These are phyloP conservation scores for Bolboschoenus planiculmis DNA, from an alignment of 176 grass and related monocot genomes.

Conservation along the genomic window DNA sequence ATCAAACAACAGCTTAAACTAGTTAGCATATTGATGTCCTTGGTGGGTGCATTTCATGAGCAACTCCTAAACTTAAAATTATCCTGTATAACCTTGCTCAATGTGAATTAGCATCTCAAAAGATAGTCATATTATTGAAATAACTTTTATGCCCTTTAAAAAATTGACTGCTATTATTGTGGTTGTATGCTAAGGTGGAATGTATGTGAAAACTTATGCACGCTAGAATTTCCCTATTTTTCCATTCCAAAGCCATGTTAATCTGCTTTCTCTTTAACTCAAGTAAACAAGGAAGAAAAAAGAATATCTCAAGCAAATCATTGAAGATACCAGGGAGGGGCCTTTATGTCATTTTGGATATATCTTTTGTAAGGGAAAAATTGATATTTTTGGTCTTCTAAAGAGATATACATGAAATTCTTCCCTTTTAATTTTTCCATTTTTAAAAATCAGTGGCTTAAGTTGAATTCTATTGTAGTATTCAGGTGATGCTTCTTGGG, in stretches of 20 bases:
- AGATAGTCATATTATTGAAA: not conserved
- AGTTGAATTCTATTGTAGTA: conserved; percentile 66
- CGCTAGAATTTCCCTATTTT: not conserved
- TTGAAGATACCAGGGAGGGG: not conserved
- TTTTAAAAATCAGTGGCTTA: conserved; percentile 33
- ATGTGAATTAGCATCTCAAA: not conserved
- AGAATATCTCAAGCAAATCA: not conserved
- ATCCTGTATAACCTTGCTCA: not conserved
- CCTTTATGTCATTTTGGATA: not conserved
- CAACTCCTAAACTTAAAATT: not conserved
- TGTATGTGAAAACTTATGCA: not conserved
- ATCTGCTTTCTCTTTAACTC: not conserved
- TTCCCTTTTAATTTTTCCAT: not conserved
- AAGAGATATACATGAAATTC: not conserved
- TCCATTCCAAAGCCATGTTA: not conserved
- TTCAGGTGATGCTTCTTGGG: conserved; percentile 99
- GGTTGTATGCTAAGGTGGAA: not conserved
- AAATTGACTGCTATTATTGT: not conserved
- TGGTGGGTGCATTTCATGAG: not conserved
- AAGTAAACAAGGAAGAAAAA: not conserved
- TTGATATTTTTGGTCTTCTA: not conserved
- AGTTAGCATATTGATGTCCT: not conserved
- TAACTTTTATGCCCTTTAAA: not conserved
- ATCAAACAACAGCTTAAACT: not conserved
- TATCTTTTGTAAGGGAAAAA: not conserved